These are phyloP conservation scores for Penicillium sumatraense DNA, from an alignment of 2,329 filamentous ascomycete genomes.

Conservation along the genomic window DNA sequence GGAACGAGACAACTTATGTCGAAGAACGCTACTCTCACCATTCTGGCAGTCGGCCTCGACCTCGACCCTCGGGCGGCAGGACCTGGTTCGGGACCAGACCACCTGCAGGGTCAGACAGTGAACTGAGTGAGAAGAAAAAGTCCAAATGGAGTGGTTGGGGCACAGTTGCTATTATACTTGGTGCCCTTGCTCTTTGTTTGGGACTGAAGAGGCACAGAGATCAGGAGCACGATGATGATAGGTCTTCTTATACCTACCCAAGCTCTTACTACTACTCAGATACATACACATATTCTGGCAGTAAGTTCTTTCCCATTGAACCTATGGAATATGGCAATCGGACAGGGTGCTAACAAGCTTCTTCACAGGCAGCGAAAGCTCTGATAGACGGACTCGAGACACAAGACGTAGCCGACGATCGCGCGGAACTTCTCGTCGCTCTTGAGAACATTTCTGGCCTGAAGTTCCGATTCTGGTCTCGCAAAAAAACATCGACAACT, in stretches of 20 bases:
- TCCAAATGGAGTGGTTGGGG: constrained; percentile 44
- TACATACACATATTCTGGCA: constrained; percentile 47
- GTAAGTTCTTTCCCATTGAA: constrained; percentile 32
- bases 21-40: constrained; percentile 45
- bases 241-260: constrained; percentile 44
- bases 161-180: constrained; percentile 48
- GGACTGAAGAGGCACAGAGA: constrained; percentile 49
- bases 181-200: constrained; percentile 50
- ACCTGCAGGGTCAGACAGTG: constrained; percentile 28
- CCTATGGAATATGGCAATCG: neutral
- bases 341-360: constrained; percentile 7
- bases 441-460: constrained; percentile 14
- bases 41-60: constrained; percentile 33
- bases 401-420: constrained; percentile 35
- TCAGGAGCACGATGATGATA: constrained; percentile 42
- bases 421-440: constrained; percentile 34
- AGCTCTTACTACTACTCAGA: constrained; percentile 47
- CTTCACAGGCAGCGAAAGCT: constrained; percentile 48
- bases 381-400: constrained; percentile 44
- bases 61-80: constrained; percentile 31
- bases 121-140: constrained; percentile 43
- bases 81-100: constrained; percentile 50
- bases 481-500: neutral
- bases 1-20: constrained; percentile 44
- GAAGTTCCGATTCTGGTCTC: neutral